Evolutionary conservation across 2,329 filamentous ascomycete genomes (phyloP), one percentile per base, ranked within the genome.

Genomic region (Microdochium bolleyi): DNA sequence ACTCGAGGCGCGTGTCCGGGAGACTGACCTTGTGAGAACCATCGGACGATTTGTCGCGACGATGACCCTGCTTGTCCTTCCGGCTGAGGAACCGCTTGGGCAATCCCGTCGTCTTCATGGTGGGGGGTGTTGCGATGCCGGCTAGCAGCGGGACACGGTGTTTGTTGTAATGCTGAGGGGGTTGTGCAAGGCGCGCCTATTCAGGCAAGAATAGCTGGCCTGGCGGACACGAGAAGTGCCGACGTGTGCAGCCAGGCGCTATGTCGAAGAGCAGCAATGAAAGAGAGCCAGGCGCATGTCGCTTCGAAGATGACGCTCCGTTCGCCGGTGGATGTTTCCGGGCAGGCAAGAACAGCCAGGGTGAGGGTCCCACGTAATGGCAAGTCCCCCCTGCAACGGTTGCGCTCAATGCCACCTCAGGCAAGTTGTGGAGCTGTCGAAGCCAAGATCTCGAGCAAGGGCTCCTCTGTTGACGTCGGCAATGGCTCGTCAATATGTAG

Each of bases 11-110:
- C 30, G 52, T 51, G 52, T 48, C 14, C 53, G 52, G 49, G 54
- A 37, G 52, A 60, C 67, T 54, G 68, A 81, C 80, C 73, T 79
- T 83, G 56, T 73, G 73, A 24, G 70, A 67, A 24, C 77, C 73
- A 52, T 83, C 78, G 21, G 74, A 73, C 49, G 80, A 83, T 61
- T 78, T 82, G 61, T 74, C 76, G 55, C 79, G 76, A 54, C 72
- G 73, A 58, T 82, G 77, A 37, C 71, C 74, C 66, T 75, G 76
- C 70, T 81, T 89, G 62, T 89, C 87, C 59, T 85, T 81, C 60
- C 85, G 76, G 67, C 82, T 88, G 55, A 88, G 81, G 66, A 90
- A 84, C 62, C 85, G 83, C 64, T 80, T 83, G 49, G 77, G 76
- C 55, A 79, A 70, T 57, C 74, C 63, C 48, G 62, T 52, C 37